A percentile compares a stretch with the other conserved stretches of the same genome.
Evolutionary conservation across 1,284 basidiomycete species (phyloP).

Genomic region (Sporisorium reilianum): DNA sequence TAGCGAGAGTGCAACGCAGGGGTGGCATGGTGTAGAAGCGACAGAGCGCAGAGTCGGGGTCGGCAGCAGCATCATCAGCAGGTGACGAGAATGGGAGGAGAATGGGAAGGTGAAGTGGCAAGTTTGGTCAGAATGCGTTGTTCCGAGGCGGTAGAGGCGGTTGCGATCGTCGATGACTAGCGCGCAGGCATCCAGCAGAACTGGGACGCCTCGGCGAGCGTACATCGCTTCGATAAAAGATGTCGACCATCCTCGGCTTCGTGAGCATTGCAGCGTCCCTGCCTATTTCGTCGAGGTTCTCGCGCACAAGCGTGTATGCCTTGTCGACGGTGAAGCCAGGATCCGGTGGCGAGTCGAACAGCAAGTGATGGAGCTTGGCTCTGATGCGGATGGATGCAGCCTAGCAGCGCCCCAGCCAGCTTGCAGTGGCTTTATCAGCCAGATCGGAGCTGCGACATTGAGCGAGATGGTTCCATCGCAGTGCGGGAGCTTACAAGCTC

Average conservation of each 20-base stretch:
- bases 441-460: background rate
- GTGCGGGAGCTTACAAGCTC: background rate
- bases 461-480: background rate
- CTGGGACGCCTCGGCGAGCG: background rate
- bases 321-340: background rate
- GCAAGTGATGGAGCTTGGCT: background rate
- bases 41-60: background rate
- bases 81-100: background rate
- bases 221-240: no score
- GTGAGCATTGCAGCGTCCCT: constrained; percentile 5
- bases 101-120: constrained; percentile 30
- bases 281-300: background rate
- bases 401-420: background rate
- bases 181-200: background rate
- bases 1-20: constrained; percentile 10
- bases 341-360: background rate
- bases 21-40: background rate
- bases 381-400: background rate
- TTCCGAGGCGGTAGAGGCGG: constrained; percentile 13
- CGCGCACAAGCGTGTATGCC: background rate
- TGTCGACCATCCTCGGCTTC: background rate
- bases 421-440: background rate
- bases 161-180: background rate
- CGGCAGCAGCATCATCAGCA: constrained; percentile 19
- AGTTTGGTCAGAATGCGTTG: constrained; percentile 36